A percentile compares a stretch with the other conserved stretches of the same genome.
phyloP scores from a whole-genome alignment of 441 rosid species.

The Rhodomyrtus psidioides region DNA sequence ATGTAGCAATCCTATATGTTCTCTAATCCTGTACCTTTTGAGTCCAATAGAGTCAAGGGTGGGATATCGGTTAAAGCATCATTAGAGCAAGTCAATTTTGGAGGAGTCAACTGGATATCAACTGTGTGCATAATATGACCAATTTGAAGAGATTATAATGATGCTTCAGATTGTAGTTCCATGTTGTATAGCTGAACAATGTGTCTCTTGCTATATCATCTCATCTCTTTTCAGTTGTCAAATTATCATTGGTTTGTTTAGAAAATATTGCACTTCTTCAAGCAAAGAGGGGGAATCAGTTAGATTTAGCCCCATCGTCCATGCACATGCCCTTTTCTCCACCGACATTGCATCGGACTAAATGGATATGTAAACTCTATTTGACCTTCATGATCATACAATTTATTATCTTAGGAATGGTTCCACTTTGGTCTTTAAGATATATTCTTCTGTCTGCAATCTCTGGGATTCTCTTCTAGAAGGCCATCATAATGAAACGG shows the following conservation, averaged over 20 bases:
- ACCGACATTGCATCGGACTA: background rate
- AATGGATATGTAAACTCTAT: background rate
- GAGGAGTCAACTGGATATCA: background rate
- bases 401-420: background rate
- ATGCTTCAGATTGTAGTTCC: background rate
- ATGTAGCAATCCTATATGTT: background rate
- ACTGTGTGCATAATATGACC: background rate
- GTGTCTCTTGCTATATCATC: background rate
- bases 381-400: background rate
- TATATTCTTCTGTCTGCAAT: background rate
- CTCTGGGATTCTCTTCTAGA: background rate
- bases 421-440: background rate
- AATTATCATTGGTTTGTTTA: background rate
- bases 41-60: background rate
- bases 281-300: background rate
- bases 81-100: background rate
- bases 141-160: background rate
- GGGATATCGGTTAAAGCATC: background rate
- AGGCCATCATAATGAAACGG: background rate
- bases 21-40: background rate
- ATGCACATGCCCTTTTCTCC: background rate
- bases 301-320: background rate
- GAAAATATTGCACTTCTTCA: background rate
- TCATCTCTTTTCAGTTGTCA: background rate
- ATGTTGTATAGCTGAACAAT: background rate